A percentile compares a stretch with the other conserved stretches of the same genome.
phyloP scores from a whole-genome alignment of 208 protist genomes.

The Kentomonas sorsogonicus region DNA sequence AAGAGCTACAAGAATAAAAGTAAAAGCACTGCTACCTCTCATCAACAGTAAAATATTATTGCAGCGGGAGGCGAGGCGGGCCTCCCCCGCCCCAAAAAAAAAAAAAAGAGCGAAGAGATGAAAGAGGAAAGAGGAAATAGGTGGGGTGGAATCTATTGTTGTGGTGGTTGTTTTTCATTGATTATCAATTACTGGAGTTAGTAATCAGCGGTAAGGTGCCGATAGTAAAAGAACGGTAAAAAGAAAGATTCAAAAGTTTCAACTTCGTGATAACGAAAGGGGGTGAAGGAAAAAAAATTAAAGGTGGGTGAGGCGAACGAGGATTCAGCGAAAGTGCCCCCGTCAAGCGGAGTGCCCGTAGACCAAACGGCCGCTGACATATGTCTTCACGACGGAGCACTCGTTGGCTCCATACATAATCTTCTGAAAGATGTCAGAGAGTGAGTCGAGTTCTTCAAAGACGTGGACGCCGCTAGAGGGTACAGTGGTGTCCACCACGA shows the following conservation, averaged over 20 bases:
- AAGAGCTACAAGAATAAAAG: too few relatives aligned
- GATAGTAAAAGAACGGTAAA: conserved; percentile 4
- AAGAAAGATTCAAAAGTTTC: not conserved
- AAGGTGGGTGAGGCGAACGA: not conserved
- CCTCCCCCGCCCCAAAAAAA: not conserved
- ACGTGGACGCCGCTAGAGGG: conserved; percentile 35
- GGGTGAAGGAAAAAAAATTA: not conserved
- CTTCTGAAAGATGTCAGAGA: conserved; percentile 69
- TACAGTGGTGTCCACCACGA: conserved; percentile 73
- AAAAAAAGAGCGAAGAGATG: conserved; percentile 2
- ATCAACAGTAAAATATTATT: too few relatives aligned
- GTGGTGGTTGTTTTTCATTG: too few relatives aligned
- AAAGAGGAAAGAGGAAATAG: not conserved
- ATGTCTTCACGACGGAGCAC: conserved; percentile 58
- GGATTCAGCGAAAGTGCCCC: not conserved
- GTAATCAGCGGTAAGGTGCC: too few relatives aligned
- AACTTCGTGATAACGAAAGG: not conserved
- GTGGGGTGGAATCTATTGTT: too few relatives aligned
- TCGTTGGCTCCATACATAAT: conserved; percentile 62
- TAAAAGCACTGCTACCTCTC: too few relatives aligned
- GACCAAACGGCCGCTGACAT: conserved; percentile 57
- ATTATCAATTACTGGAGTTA: too few relatives aligned
- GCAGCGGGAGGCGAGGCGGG: too few relatives aligned
- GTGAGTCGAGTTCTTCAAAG: conserved; percentile 51
- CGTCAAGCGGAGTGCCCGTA: conserved; percentile 12